Evolutionary conservation across 345 rosid species (phyloP).

Genomic region (Arabidopsis arenosa): DNA sequence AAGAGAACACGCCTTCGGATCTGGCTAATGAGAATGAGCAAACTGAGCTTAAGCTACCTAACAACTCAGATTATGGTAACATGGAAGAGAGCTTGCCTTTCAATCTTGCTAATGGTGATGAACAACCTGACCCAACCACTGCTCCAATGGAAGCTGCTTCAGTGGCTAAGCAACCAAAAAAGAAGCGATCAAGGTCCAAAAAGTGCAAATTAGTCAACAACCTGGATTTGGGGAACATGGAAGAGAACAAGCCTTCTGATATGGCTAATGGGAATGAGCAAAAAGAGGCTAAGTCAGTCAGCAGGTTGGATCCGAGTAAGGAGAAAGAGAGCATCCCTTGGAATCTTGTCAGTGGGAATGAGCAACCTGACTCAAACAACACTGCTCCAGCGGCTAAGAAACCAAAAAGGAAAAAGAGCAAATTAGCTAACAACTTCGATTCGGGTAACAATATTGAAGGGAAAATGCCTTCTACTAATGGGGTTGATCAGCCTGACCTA

Average conservation of each 20-base stretch:
- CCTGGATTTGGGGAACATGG: constrained; percentile 23
- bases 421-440: constrained; percentile 3
- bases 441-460: constrained; percentile 21
- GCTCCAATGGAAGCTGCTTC: constrained; percentile 13
- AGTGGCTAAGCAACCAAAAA: constrained; percentile 31
- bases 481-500: constrained; percentile 5
- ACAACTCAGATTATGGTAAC: neutral
- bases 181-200: constrained; percentile 27
- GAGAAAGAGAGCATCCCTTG: constrained; percentile 16
- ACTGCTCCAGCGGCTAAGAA: constrained; percentile 11
- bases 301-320: neutral
- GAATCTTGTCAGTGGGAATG: constrained; percentile 13
- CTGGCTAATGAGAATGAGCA: neutral
- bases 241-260: constrained; percentile 16
- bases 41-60: constrained; percentile 5
- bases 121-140: constrained; percentile 25
- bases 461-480: constrained; percentile 7
- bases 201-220: constrained; percentile 16
- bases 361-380: constrained; percentile 29
- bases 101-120: neutral
- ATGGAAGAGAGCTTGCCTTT: constrained; percentile 11
- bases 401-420: constrained; percentile 30
- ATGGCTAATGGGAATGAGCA: constrained; percentile 16
- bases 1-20: neutral
- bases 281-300: neutral